A percentile compares a stretch with the other conserved stretches of the same genome.
These are phyloP conservation scores for Acrocalymma vagum DNA, from an alignment of 2,329 filamentous ascomycete species.

Conservation along the genomic window DNA sequence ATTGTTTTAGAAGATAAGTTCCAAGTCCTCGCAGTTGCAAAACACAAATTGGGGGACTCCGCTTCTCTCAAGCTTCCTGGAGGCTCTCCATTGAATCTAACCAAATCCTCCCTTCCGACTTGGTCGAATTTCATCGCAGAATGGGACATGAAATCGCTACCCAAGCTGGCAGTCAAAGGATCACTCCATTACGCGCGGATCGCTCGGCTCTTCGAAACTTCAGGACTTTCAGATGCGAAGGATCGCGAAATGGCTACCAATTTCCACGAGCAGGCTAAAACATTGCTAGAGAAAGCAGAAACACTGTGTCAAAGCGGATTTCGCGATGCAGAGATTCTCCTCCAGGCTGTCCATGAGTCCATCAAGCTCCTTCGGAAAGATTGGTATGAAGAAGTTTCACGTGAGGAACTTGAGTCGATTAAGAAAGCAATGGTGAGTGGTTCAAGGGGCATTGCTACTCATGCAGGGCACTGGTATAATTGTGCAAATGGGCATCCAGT, in stretches of 20 bases:
- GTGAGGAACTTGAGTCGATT: conserved; percentile 54
- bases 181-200: conserved; percentile 43
- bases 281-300: conserved; percentile 36
- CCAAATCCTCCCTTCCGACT: conserved; percentile 27
- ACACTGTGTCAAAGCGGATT: conserved; percentile 45
- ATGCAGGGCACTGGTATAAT: conserved; percentile 68
- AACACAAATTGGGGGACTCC: not conserved
- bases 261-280: conserved; percentile 26
- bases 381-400: conserved; percentile 52
- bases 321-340: conserved; percentile 32
- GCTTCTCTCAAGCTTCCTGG: conserved; percentile 18
- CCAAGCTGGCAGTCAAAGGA: conserved; percentile 49
- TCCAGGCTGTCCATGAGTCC: conserved; percentile 33
- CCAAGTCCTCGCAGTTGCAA: conserved; percentile 17
- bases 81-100: conserved; percentile 11
- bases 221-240: conserved; percentile 8
- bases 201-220: conserved; percentile 31
- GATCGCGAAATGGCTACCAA: conserved; percentile 16
- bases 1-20: conserved; percentile 42
- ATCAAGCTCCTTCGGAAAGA: conserved; percentile 38
- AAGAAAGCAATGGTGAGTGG: conserved; percentile 59
- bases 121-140: conserved; percentile 41
- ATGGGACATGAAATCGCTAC: conserved; percentile 39
- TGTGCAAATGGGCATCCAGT: conserved; percentile 65
- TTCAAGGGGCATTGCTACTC: conserved; percentile 47